Evolutionary conservation across 2,329 filamentous ascomycete genomes (phyloP).

Genomic region (Magnaporthiopsis incrustans): DNA sequence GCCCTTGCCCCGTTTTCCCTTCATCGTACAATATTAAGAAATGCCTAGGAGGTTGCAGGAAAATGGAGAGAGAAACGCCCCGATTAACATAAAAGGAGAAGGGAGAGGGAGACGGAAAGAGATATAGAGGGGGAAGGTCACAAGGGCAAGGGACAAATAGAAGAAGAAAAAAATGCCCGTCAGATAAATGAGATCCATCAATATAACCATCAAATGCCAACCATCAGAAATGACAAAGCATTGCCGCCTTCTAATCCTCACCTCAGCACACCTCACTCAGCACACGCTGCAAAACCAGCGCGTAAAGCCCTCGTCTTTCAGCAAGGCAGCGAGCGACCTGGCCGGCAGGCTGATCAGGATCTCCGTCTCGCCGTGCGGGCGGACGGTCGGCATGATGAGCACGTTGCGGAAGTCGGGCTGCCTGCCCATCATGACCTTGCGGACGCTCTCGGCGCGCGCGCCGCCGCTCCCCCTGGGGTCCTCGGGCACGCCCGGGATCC

Average conservation of each 20-base stretch:
- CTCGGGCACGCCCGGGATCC: constrained; percentile 18
- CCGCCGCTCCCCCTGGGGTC: background rate
- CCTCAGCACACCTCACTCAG: too few species aligned
- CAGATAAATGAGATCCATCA: background rate
- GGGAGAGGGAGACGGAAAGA: background rate
- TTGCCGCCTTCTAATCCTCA: too few species aligned
- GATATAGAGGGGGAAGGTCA: background rate
- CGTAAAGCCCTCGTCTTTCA: constrained; percentile 18
- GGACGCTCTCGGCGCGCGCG: constrained; percentile 19
- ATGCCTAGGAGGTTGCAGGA: background rate
- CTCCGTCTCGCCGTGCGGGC: constrained; percentile 18
- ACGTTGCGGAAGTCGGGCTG: constrained; percentile 18
- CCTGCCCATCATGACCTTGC: constrained; percentile 21
- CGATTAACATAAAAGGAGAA: background rate
- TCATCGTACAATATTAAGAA: background rate
- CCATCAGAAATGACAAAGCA: too few species aligned
- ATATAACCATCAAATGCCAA: background rate
- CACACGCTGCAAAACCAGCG: constrained; percentile 19
- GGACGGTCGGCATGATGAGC: constrained; percentile 23
- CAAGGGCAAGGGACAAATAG: background rate
- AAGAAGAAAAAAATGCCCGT: background rate
- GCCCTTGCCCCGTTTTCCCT: background rate
- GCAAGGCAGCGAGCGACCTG: constrained; percentile 21
- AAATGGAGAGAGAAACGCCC: constrained; percentile 3
- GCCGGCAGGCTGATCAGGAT: constrained; percentile 23